These are phyloP conservation scores for Saturnispora gosingensis DNA, from an alignment of 805 yeast genomes.

Conservation along the genomic window DNA sequence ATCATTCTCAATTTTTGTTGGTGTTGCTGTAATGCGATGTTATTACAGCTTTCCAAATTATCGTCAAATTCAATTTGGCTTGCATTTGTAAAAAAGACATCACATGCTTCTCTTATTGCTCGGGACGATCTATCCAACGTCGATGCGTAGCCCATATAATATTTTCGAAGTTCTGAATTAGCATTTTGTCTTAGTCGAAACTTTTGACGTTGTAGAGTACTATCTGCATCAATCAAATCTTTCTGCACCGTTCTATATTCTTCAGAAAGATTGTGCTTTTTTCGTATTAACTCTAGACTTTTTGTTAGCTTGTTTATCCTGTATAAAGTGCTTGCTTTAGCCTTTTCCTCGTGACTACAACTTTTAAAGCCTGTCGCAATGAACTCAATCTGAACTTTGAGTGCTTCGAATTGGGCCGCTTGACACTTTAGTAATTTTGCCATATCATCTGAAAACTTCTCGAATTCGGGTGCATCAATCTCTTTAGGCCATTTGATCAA, in stretches of 20 bases:
- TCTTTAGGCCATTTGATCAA: constrained; percentile 9
- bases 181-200: constrained; percentile 8
- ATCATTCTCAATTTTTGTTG: constrained; percentile 6
- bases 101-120: constrained; percentile 3
- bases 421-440: constrained; percentile 4
- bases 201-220: constrained; percentile 4
- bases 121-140: constrained; percentile 1
- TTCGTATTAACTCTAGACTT: constrained; percentile 1
- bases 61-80: constrained; percentile 7
- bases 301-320: constrained; percentile 4
- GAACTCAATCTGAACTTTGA: constrained; percentile 5
- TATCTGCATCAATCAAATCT: constrained; percentile 7
- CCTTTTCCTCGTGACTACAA: constrained; percentile 7
- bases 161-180: constrained; percentile 3
- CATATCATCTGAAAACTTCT: constrained; percentile 7
- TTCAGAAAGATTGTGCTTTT: constrained; percentile 5
- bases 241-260: constrained; percentile 6
- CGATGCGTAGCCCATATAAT: constrained; percentile 4
- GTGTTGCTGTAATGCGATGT: constrained; percentile 5
- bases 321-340: constrained; percentile 4
- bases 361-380: constrained; percentile 5
- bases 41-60: constrained; percentile 4
- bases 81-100: constrained; percentile 7
- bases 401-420: constrained; percentile 5
- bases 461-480: constrained; percentile 7